Percentiles rank a stretch among this genome's conserved stretches.
phyloP scores from a whole-genome alignment of 208 protist species.

The Acanthamoeba culbertsoni region DNA sequence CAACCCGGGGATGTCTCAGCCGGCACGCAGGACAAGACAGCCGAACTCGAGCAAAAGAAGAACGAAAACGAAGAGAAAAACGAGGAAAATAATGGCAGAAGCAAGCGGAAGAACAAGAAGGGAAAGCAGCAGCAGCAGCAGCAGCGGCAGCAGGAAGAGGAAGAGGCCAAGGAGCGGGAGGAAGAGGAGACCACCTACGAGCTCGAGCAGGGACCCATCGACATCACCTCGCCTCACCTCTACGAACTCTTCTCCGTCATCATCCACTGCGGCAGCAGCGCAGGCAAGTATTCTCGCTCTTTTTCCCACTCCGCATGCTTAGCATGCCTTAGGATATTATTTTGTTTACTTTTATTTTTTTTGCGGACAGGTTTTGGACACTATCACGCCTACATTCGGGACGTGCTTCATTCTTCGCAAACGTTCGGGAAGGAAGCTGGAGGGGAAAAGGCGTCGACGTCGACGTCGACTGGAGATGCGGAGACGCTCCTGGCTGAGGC shows the following conservation, averaged over 20 bases:
- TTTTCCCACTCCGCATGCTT: background rate
- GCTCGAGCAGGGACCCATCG: background rate
- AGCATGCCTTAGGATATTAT: background rate
- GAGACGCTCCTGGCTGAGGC: background rate
- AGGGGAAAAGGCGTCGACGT: background rate
- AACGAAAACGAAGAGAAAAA: background rate
- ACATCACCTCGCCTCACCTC: constrained; percentile 32
- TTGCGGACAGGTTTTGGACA: background rate
- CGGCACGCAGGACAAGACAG: background rate
- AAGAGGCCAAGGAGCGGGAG: constrained; percentile 34
- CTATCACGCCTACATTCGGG: constrained; percentile 67
- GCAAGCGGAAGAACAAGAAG: background rate
- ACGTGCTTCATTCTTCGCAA: background rate
- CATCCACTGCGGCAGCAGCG: constrained; percentile 57
- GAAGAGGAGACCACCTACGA: background rate
- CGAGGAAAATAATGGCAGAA: background rate
- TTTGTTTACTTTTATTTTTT: too few species aligned
- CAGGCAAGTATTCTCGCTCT: background rate
- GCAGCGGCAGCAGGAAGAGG: background rate
- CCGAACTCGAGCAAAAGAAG: background rate
- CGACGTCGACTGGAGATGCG: background rate
- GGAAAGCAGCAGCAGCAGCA: background rate
- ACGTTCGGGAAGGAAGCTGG: background rate
- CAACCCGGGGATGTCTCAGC: too few species aligned
- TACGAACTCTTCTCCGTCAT: constrained; percentile 66